These are phyloP conservation scores for Malassezia dermatis DNA, from an alignment of 1,284 basidiomycete genomes.

Conservation along the genomic window DNA sequence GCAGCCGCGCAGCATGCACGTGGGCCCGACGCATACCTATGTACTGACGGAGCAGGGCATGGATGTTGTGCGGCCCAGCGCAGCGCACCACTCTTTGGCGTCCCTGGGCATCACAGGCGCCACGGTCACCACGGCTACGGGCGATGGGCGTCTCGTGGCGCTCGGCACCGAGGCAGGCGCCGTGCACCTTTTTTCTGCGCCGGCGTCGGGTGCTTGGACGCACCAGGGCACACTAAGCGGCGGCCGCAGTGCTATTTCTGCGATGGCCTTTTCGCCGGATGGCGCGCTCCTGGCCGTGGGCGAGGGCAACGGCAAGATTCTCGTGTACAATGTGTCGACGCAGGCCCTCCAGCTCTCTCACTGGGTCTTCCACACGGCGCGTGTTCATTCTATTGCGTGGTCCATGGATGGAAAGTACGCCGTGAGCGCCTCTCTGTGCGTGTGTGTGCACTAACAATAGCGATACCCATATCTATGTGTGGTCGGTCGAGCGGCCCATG, in stretches of 20 bases:
- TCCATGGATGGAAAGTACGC: conserved; percentile 64
- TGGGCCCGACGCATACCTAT: conserved; percentile 42
- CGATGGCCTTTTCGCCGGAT: conserved; percentile 70
- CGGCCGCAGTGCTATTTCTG: conserved; percentile 53
- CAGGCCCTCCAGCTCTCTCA: conserved; percentile 32
- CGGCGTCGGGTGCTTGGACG: conserved; percentile 50
- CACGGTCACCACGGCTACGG: conserved; percentile 52
- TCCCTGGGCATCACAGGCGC: neutral
- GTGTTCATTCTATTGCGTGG: conserved; percentile 70
- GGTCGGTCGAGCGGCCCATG: conserved; percentile 66
- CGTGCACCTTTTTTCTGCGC: conserved; percentile 28
- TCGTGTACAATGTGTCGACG: conserved; percentile 66
- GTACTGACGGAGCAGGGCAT: conserved; percentile 64
- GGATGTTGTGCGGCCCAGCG: conserved; percentile 51
- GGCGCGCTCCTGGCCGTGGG: conserved; percentile 59
- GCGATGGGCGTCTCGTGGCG: conserved; percentile 55
- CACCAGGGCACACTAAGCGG: conserved; percentile 9
- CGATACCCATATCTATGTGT: conserved; percentile 84
- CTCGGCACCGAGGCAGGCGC: conserved; percentile 56
- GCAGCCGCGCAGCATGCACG: conserved; percentile 58
- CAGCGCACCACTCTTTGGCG: neutral
- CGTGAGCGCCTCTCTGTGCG: conserved; percentile 65
- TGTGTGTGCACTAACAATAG: conserved; percentile 1
- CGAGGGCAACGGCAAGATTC: conserved; percentile 66
- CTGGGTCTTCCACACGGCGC: conserved; percentile 80